phyloP scores from a whole-genome alignment of 1,284 basidiomycete species.

The Athelia sp. region DNA sequence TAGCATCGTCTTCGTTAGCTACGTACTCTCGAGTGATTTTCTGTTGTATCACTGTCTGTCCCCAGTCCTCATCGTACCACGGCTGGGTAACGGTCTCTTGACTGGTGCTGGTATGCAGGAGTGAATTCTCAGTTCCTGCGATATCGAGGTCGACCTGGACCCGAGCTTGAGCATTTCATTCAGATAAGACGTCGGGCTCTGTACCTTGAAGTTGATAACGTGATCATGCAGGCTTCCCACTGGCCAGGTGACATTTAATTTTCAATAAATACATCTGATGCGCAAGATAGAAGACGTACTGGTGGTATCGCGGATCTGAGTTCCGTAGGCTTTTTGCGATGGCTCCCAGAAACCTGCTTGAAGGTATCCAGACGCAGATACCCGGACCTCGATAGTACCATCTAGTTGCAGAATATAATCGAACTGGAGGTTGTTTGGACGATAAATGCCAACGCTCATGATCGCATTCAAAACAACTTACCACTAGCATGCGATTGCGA shows the following conservation, averaged over 20 bases:
- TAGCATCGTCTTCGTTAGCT: constrained; percentile 50
- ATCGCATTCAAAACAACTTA: constrained; percentile 11
- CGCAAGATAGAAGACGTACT: constrained; percentile 29
- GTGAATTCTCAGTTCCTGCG: constrained; percentile 51
- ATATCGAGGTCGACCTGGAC: constrained; percentile 49
- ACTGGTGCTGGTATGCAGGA: constrained; percentile 43
- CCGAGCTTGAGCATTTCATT: no score
- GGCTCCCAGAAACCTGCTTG: constrained; percentile 57
- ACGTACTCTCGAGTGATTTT: constrained; percentile 45
- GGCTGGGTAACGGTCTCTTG: constrained; percentile 44
- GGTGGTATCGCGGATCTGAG: constrained; percentile 49
- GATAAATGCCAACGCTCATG: not conserved
- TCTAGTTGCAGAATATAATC: constrained; percentile 66
- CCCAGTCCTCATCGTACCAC: constrained; percentile 66
- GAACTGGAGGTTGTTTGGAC: constrained; percentile 33
- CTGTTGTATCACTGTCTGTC: constrained; percentile 46
- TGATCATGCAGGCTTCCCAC: constrained; percentile 71
- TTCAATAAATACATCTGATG: constrained; percentile 2
- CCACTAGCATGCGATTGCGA: constrained; percentile 25
- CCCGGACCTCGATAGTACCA: constrained; percentile 58
- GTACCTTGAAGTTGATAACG: constrained; percentile 57
- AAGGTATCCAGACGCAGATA: constrained; percentile 66
- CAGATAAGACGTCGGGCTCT: no score
- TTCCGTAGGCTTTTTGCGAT: constrained; percentile 47
- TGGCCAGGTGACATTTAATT: constrained; percentile 13